Evolutionary conservation across 768 basidiomycete species (phyloP), one percentile per base, ranked within the genome.

Genomic region (Amylocystis lapponica): DNA sequence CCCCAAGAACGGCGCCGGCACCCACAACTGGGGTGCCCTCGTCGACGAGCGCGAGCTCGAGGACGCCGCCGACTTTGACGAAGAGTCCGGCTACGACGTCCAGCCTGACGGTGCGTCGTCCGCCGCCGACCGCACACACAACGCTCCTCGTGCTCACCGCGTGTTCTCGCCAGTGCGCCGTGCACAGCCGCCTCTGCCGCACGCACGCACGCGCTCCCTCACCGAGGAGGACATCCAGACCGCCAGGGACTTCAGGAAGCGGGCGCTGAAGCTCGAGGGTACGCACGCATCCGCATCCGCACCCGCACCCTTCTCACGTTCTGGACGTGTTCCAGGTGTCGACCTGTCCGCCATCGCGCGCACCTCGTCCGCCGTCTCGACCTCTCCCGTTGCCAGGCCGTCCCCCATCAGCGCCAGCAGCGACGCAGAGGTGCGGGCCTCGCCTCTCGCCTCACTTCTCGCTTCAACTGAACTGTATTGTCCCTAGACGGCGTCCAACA

Each of bases 1-100:
- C 45, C 82, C 80, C 66, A 92, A 92, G 68, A 71, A 77, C 48
- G 91, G 91, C 43, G 81, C 78, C 21, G 91, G 91, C 26, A 70
- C 74, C 7, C 80, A 92, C 67, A 91, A 88, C 68, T 95, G 91
- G 91, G 91, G 91, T 46, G 75, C 72, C 43, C 61, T 86, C 49
- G 65, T 63, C 3, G 70, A 86, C 54, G 85, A 90, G 66, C 66
- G 62, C 30, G 70, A 76, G 47, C 70, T 75, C 52, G 86, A 85
- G 64, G 58, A 61, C 20, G 75, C 71, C 27, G 83, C 79, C 1
- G 43, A 73, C 32, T 67, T 66, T 17, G 88, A 88, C 63, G 79
- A 79, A 57, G 66, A 68, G 35, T 55, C 59, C n/a, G 72, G 74
- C 14, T 54, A 67, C 25, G 71, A 70, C 29, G 50, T 62, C 41